Percentiles rank a stretch among this genome's conserved stretches.
Conservation (phyloP, 208 protist species). For the Leishmania amazonensis region DNA sequence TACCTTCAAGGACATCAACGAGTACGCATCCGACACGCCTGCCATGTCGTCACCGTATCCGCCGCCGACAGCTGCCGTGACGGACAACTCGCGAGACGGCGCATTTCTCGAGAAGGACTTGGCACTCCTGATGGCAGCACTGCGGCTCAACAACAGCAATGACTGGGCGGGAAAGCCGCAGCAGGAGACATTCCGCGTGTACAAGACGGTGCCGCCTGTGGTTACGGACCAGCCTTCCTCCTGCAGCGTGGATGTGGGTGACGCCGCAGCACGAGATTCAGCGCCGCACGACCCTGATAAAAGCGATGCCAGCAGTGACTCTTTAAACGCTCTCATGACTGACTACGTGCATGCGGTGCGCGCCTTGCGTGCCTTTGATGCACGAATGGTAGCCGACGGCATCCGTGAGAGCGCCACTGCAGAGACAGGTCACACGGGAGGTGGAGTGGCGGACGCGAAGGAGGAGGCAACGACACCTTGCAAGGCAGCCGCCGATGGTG, state of each 20-base stretch:
- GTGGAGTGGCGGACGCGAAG: background rate
- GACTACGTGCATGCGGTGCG: slow-evolving; percentile 40
- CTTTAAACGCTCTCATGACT: slow-evolving; percentile 44
- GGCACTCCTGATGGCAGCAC: slow-evolving; percentile 24
- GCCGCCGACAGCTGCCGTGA: background rate
- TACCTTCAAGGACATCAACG: background rate
- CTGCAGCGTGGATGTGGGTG: background rate
- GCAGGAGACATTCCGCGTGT: slow-evolving; percentile 26
- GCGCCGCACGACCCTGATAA: background rate
- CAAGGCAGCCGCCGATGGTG: background rate
- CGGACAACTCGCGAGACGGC: background rate
- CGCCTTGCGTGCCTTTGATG: slow-evolving; percentile 13
- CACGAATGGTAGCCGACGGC: background rate
- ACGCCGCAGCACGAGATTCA: background rate
- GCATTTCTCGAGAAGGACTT: slow-evolving; percentile 21
- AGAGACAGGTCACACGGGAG: background rate
- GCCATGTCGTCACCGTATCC: background rate
- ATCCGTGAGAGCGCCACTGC: background rate
- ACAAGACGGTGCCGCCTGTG: background rate
- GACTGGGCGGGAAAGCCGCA: slow-evolving; percentile 47
- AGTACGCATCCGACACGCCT: background rate
- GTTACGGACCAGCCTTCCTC: background rate
- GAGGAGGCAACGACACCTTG: background rate
- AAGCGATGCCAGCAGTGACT: background rate
- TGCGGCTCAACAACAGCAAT: slow-evolving; percentile 38